Percentiles rank a stretch among this genome's conserved stretches.
Conservation (phyloP, 441 rosid genomes). For the Hura crepitans region DNA sequence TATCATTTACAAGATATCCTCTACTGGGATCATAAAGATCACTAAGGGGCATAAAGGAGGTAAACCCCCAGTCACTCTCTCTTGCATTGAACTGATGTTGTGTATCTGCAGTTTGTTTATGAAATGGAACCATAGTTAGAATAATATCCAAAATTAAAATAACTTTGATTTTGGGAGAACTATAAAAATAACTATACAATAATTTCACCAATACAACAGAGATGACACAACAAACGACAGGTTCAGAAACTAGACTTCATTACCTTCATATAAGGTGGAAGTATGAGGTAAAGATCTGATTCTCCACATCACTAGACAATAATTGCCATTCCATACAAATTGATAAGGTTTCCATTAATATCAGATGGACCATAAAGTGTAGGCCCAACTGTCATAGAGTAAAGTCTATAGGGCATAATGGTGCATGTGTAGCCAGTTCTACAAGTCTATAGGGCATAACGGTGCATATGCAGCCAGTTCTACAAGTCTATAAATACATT, state of each 20-base stretch:
- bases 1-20: conserved; percentile 74
- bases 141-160: background rate
- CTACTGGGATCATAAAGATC: conserved; percentile 76
- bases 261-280: background rate
- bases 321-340: background rate
- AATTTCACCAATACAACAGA: background rate
- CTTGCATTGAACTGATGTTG: conserved; percentile 86
- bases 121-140: conserved; percentile 3
- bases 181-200: background rate
- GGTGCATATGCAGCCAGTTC: background rate
- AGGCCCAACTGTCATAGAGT: background rate
- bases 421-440: background rate
- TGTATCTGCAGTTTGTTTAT: conserved; percentile 49
- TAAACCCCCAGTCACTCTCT: conserved; percentile 95
- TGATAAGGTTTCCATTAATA: background rate
- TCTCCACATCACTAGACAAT: background rate
- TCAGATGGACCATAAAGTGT: background rate
- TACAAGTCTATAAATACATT: background rate
- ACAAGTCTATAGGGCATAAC: background rate
- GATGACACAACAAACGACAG: conserved; percentile 5
- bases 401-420: background rate
- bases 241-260: background rate
- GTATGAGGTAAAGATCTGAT: background rate
- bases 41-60: conserved; percentile 81
- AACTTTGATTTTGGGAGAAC: background rate